These are phyloP conservation scores for Lachancea fermentati DNA, from an alignment of 805 yeast species.

Conservation along the genomic window DNA sequence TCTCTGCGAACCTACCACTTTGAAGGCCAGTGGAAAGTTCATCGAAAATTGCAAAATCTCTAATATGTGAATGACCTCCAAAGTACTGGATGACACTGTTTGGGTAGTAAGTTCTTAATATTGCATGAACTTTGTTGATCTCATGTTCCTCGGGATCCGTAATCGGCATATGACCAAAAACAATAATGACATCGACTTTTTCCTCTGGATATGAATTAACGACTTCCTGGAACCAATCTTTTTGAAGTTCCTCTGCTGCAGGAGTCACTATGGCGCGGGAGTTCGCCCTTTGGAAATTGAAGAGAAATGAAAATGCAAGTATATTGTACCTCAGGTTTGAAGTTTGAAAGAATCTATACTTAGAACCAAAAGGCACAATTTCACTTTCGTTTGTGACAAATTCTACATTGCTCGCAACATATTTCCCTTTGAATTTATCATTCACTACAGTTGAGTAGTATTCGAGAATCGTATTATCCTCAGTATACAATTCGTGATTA, in stretches of 20 bases:
- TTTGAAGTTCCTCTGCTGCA: constrained; percentile 42
- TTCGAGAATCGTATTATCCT: constrained; percentile 61
- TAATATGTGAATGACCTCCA: constrained; percentile 91
- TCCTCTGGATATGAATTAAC: constrained; percentile 32
- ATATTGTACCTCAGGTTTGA: constrained; percentile 45
- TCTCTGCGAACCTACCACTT: constrained; percentile 90
- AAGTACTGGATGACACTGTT: constrained; percentile 68
- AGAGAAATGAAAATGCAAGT: constrained; percentile 72
- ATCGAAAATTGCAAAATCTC: constrained; percentile 76
- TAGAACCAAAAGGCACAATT: constrained; percentile 62
- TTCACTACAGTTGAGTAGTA: constrained; percentile 51
- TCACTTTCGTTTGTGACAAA: constrained; percentile 38
- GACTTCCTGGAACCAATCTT: constrained; percentile 60
- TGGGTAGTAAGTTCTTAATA: constrained; percentile 56
- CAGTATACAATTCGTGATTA: constrained; percentile 81
- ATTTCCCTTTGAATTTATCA: constrained; percentile 49
- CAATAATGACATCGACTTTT: constrained; percentile 57
- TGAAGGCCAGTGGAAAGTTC: constrained; percentile 68
- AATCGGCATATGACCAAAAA: constrained; percentile 79
- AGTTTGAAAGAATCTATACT: constrained; percentile 61
- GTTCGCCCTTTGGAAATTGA: constrained; percentile 64
- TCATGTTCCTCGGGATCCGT: constrained; percentile 34
- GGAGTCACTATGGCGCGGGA: constrained; percentile 58
- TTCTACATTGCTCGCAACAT: constrained; percentile 70
- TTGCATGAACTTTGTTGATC: constrained; percentile 33